Percentiles rank a stretch among this genome's conserved stretches.
Conservation (phyloP, 2,329 filamentous ascomycete genomes). For the Pestalotiopsis fici region DNA sequence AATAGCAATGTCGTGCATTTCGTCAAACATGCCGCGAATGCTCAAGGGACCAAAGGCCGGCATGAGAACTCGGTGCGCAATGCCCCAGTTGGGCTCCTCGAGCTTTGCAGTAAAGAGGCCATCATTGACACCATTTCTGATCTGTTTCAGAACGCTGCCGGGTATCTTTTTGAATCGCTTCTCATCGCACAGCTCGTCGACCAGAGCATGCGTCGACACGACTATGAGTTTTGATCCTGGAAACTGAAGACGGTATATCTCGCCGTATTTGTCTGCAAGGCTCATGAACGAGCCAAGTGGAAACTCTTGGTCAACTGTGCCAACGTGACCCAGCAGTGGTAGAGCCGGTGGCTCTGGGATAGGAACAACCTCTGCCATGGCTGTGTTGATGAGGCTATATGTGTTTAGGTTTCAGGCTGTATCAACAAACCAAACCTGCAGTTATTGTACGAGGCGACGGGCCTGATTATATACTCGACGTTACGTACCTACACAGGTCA, state of each 20-base stretch:
- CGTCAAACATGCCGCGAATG: conserved; percentile 55
- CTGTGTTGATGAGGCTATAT: background rate
- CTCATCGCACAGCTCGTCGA: conserved; percentile 66
- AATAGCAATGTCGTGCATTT: conserved; percentile 52
- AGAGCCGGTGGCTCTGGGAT: conserved; percentile 67
- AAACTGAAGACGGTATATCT: conserved; percentile 60
- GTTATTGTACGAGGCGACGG: background rate
- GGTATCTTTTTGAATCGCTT: conserved; percentile 63
- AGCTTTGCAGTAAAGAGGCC: conserved; percentile 20
- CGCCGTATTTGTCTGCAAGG: conserved; percentile 66
- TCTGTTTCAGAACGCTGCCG: conserved; percentile 46
- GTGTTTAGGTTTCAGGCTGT: background rate
- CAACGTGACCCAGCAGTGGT: conserved; percentile 66
- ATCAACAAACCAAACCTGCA: background rate
- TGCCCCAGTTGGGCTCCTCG: conserved; percentile 47
- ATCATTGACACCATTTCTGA: conserved; percentile 52
- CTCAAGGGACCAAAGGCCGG: conserved; percentile 54
- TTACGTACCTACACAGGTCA: background rate
- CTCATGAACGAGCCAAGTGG: conserved; percentile 55
- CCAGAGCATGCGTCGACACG: conserved; percentile 52
- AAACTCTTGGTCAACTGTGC: conserved; percentile 61
- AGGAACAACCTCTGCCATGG: conserved; percentile 30
- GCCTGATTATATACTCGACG: background rate
- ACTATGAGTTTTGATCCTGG: conserved; percentile 50
- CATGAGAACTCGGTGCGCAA: conserved; percentile 54